Evolutionary conservation across 345 rosid species (phyloP), one percentile per base, ranked within the genome.

Genomic region (Turnera subulata): DNA sequence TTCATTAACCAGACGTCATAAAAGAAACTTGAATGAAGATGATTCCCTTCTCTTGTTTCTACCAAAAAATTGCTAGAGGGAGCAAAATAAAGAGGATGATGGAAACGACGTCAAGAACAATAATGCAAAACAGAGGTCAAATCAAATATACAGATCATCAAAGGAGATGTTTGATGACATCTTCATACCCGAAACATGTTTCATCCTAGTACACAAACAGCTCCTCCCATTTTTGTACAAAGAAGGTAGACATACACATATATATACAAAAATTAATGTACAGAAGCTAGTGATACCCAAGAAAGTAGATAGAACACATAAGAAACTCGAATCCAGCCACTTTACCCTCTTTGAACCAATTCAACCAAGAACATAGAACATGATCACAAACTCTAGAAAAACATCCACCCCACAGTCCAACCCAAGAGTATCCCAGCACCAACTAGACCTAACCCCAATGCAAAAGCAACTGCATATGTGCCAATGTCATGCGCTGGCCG

Each of bases 351-450:
- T 29, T 8, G 35, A 3, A 29, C 8, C 8, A 29, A 29, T 29
- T 29, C 35, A 8, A 29, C 35, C 35, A 29, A 29, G 4, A 29
- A 8, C 35, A 29, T 29, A 29, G 35, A 17, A 51, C 29, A 60
- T 63, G 11, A 12, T 23, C 59, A 24, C 61, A 13, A 35, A 23
- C 22, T 64, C 64, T 37, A 80, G 12, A 61, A 54, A 21, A 87
- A 32, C 81, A 93, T 75, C 92, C 97, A 89, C n/a, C 97, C 97
- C 22, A 84, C 82, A 1, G 99, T 93, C 99, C 97, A 93, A 55
- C 97, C 97, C 20, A 89, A 75, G 9, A 93, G 83, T 79, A 93
- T 80, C 42, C 99, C 99, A 32, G 99, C 94, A 45, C 96, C 92
- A 55, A 85, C 97, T 44, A 93, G 88, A 75, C 99, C 73, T 72